phyloP scores from a whole-genome alignment of 768 basidiomycete genomes.

The Phlebiopsis gigantea region DNA sequence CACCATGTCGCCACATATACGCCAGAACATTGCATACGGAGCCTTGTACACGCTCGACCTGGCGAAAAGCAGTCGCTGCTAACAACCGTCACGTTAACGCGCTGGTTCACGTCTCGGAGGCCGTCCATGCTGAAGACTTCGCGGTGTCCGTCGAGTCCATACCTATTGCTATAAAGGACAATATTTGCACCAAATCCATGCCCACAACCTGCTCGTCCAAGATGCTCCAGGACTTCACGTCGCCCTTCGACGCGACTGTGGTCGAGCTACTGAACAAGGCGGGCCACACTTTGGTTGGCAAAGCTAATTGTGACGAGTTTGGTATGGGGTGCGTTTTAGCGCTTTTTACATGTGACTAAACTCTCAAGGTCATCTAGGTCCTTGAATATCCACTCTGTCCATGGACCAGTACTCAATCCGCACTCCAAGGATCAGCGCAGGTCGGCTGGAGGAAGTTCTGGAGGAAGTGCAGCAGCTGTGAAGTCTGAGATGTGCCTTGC shows the following conservation, averaged over 20 bases:
- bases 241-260: slow-evolving; percentile 87
- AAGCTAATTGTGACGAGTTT: slow-evolving; percentile 96
- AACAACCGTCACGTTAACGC: slow-evolving; percentile 48
- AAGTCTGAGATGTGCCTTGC: slow-evolving; percentile 78
- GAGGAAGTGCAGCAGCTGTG: slow-evolving; percentile 93
- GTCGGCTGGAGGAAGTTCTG: slow-evolving; percentile 89
- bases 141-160: slow-evolving; percentile 32
- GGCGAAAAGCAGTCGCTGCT: slow-evolving; percentile 4
- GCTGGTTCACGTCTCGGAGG: slow-evolving; percentile 33
- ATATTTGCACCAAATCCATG: slow-evolving; percentile 65
- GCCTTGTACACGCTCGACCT: background rate
- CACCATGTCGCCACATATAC: background rate
- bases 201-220: slow-evolving; percentile 76
- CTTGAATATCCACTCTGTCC: slow-evolving; percentile 64
- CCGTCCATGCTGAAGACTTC: background rate
- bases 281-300: slow-evolving; percentile 76
- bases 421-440: slow-evolving; percentile 40
- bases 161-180: slow-evolving; percentile 78
- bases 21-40: background rate
- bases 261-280: slow-evolving; percentile 52
- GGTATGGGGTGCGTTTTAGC: slow-evolving; percentile 80
- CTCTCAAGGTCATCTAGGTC: slow-evolving; percentile 42
- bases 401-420: slow-evolving; percentile 82
- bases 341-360: background rate
- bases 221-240: slow-evolving; percentile 66